A percentile compares a stretch with the other conserved stretches of the same genome.
These are phyloP conservation scores for Lagenidium sp. DNA, from an alignment of 352 stramenopile genomes.

Conservation along the genomic window DNA sequence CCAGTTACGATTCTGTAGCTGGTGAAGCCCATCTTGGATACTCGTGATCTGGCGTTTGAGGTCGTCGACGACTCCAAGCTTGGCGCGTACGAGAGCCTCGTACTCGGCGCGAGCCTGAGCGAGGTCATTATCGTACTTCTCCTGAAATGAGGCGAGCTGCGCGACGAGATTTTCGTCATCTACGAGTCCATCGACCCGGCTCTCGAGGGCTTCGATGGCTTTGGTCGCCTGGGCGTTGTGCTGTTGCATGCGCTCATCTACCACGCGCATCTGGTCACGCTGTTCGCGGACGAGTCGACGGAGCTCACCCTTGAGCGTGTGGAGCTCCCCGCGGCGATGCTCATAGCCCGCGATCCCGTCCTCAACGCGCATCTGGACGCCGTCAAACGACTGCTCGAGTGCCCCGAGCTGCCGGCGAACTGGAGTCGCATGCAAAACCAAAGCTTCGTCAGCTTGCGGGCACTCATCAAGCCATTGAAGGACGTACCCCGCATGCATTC, in stretches of 20 bases:
- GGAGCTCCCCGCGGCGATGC: slow-evolving; percentile 4
- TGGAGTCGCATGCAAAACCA: neutral
- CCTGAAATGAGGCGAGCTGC: slow-evolving; percentile 36
- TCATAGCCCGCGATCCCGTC: slow-evolving; percentile 7
- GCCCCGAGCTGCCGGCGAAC: slow-evolving; percentile 36
- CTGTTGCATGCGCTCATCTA: neutral
- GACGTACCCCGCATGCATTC: slow-evolving; percentile 23
- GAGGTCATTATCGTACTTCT: slow-evolving; percentile 38
- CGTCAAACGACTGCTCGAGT: slow-evolving; percentile 24
- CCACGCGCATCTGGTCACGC: neutral
- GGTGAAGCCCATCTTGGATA: no score
- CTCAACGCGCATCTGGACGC: slow-evolving; percentile 23
- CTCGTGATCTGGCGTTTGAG: no score
- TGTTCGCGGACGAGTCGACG: neutral
- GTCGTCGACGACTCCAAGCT: slow-evolving; percentile 7
- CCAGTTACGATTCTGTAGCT: no score
- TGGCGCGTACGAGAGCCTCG: slow-evolving; percentile 3
- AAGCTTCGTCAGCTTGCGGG: neutral
- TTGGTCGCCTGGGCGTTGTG: neutral
- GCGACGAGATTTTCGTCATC: slow-evolving; percentile 49
- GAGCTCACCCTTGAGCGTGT: slow-evolving; percentile 3
- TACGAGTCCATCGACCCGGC: slow-evolving; percentile 11
- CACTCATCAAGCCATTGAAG: neutral
- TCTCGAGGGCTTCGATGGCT: slow-evolving; percentile 4
- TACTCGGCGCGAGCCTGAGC: slow-evolving; percentile 18